phyloP scores from a whole-genome alignment of 2,329 filamentous ascomycete genomes.

The Fonsecaea pugnacius region DNA sequence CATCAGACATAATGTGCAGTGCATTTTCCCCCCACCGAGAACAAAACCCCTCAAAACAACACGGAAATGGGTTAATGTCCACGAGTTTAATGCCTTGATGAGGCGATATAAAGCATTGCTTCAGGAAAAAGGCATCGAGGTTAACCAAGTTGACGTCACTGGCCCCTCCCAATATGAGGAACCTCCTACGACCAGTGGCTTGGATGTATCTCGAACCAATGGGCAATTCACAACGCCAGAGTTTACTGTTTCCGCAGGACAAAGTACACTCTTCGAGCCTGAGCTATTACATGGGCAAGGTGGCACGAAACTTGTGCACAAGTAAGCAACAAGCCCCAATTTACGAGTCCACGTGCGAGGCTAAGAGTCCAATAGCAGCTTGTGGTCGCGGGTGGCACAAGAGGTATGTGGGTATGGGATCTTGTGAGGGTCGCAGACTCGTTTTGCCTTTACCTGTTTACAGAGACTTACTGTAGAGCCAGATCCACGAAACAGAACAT shows the following conservation, averaged over 20 bases:
- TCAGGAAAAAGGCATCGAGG: background rate
- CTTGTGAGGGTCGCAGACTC: background rate
- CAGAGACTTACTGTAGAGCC: background rate
- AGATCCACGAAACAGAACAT: background rate
- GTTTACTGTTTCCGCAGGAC: background rate
- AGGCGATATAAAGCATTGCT: background rate
- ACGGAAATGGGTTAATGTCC: slow-evolving; percentile 21
- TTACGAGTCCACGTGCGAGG: slow-evolving; percentile 1
- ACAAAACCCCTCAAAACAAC: slow-evolving; percentile 19
- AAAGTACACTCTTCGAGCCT: slow-evolving; percentile 31
- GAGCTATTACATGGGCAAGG: slow-evolving; percentile 33
- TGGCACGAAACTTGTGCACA: slow-evolving; percentile 36
- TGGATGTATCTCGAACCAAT: background rate
- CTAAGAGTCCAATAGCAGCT: slow-evolving; percentile 36
- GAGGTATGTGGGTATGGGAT: slow-evolving; percentile 33
- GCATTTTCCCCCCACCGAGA: slow-evolving; percentile 39
- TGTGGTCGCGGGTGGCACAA: slow-evolving; percentile 40
- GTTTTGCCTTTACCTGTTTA: background rate
- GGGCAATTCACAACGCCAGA: background rate
- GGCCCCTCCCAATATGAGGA: background rate
- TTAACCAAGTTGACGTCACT: background rate
- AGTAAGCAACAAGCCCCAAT: slow-evolving; percentile 34
- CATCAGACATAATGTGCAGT: slow-evolving; percentile 43
- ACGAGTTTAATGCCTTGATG: background rate
- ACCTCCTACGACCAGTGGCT: background rate